phyloP scores from a whole-genome alignment of 352 stramenopile species.

The Globisporangium lucens region DNA sequence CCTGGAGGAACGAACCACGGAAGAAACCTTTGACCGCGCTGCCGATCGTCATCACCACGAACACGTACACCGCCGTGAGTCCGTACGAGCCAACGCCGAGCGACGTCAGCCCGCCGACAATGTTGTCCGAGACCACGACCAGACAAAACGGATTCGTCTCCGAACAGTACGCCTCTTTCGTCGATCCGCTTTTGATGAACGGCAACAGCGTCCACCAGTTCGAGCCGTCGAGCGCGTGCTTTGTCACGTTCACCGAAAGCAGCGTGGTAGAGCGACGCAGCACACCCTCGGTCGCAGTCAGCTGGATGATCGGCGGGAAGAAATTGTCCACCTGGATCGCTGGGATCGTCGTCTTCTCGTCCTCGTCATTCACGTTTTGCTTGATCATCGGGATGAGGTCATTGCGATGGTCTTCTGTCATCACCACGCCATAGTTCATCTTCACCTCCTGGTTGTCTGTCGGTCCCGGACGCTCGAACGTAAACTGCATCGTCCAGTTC shows the following conservation, averaged over 20 bases:
- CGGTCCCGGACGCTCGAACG: slow-evolving; percentile 65
- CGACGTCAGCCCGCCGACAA: slow-evolving; percentile 75
- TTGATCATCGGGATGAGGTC: slow-evolving; percentile 76
- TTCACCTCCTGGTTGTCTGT: slow-evolving; percentile 57
- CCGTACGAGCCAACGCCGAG: slow-evolving; percentile 83
- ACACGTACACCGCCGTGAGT: slow-evolving; percentile 83
- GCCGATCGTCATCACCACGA: slow-evolving; percentile 87
- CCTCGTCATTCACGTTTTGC: slow-evolving; percentile 34
- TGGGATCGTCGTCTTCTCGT: slow-evolving; percentile 23
- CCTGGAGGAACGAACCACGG: slow-evolving; percentile 71
- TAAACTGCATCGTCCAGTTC: slow-evolving; percentile 71
- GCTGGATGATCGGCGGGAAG: slow-evolving; percentile 64
- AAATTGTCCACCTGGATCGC: slow-evolving; percentile 52
- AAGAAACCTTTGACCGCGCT: slow-evolving; percentile 82
- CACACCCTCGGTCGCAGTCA: slow-evolving; percentile 65
- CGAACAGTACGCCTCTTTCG: slow-evolving; percentile 43
- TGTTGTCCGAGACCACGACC: slow-evolving; percentile 83
- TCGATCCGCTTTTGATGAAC: slow-evolving; percentile 19
- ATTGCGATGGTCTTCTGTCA: slow-evolving; percentile 61
- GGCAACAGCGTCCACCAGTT: slow-evolving; percentile 74
- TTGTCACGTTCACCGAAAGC: slow-evolving; percentile 53
- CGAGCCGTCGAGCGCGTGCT: slow-evolving; percentile 46
- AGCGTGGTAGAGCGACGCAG: slow-evolving; percentile 49
- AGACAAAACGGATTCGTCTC: slow-evolving; percentile 62
- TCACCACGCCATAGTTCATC: slow-evolving; percentile 37